phyloP scores from a whole-genome alignment of 2,329 filamentous ascomycete species.

The Ramularia endophylla region DNA sequence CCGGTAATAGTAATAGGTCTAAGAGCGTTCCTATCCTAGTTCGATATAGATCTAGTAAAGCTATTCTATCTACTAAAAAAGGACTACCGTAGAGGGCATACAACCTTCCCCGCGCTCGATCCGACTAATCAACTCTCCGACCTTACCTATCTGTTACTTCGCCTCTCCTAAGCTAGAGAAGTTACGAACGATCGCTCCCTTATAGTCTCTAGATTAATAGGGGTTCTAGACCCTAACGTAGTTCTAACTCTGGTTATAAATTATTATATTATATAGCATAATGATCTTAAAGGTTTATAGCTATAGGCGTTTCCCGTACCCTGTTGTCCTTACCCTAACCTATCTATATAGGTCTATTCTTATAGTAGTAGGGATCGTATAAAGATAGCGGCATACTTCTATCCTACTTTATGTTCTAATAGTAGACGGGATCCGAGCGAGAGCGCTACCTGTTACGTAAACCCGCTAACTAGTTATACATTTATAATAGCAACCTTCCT shows the following conservation, averaged over 20 bases:
- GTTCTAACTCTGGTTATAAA: not conserved
- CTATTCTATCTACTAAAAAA: not conserved
- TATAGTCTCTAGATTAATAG: not conserved
- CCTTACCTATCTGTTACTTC: not conserved
- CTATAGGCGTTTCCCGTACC: not conserved
- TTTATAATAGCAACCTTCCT: not conserved
- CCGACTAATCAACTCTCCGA: not conserved
- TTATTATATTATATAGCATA: not conserved
- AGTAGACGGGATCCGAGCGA: not conserved
- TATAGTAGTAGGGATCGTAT: not conserved
- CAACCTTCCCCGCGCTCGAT: too few species aligned
- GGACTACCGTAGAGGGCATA: not conserved
- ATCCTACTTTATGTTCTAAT: not conserved
- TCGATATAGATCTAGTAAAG: not conserved
- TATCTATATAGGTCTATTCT: not conserved
- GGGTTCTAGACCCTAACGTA: not conserved
- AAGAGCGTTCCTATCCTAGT: not conserved
- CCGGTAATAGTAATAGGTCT: too few species aligned
- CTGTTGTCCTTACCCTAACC: not conserved
- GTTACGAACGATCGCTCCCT: not conserved
- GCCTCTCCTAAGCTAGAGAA: not conserved
- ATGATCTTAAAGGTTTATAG: not conserved
- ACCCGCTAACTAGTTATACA: not conserved
- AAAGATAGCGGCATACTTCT: not conserved
- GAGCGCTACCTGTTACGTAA: not conserved